Conservation (phyloP, 1,139 yeast genomes). For the Saccharomyces hybrid region DNA sequence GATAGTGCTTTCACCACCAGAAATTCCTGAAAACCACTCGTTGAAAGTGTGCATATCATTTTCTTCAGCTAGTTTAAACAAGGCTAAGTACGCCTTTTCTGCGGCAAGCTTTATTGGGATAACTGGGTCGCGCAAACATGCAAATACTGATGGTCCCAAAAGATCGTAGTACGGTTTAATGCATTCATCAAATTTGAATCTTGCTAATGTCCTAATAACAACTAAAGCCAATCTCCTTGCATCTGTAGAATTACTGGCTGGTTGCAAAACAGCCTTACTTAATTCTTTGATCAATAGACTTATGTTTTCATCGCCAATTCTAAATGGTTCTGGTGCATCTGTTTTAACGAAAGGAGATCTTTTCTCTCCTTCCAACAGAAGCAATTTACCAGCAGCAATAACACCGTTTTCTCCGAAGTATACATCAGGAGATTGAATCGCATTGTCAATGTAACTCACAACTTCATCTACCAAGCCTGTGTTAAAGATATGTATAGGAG, state of each 20-base stretch:
- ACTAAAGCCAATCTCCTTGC: slow-evolving; percentile 74
- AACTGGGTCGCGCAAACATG: slow-evolving; percentile 73
- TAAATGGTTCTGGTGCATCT: slow-evolving; percentile 31
- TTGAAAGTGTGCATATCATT: slow-evolving; percentile 49
- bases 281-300: slow-evolving; percentile 42
- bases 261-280: slow-evolving; percentile 42
- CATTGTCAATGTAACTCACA: slow-evolving; percentile 41
- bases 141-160: slow-evolving; percentile 67
- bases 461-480: slow-evolving; percentile 43
- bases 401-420: slow-evolving; percentile 72
- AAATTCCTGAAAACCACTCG: slow-evolving; percentile 42
- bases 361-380: slow-evolving; percentile 42
- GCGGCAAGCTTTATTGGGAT: slow-evolving; percentile 93
- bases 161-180: slow-evolving; percentile 47
- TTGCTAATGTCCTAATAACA: slow-evolving; percentile 64
- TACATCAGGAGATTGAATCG: slow-evolving; percentile 41
- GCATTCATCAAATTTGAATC: slow-evolving; percentile 44
- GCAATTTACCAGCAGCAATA: slow-evolving; percentile 71
- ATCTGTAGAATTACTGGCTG: slow-evolving; percentile 61
- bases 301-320: slow-evolving; percentile 35
- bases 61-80: slow-evolving; percentile 68
- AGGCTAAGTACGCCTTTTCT: slow-evolving; percentile 76
- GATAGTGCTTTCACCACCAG: too few relatives aligned
- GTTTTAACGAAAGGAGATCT: slow-evolving; percentile 36
- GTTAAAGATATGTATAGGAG: slow-evolving; percentile 54